Evolutionary conservation across 2,329 filamentous ascomycete species (phyloP), one percentile per base, ranked within the genome.

Genomic region (Mariannaea sp.): DNA sequence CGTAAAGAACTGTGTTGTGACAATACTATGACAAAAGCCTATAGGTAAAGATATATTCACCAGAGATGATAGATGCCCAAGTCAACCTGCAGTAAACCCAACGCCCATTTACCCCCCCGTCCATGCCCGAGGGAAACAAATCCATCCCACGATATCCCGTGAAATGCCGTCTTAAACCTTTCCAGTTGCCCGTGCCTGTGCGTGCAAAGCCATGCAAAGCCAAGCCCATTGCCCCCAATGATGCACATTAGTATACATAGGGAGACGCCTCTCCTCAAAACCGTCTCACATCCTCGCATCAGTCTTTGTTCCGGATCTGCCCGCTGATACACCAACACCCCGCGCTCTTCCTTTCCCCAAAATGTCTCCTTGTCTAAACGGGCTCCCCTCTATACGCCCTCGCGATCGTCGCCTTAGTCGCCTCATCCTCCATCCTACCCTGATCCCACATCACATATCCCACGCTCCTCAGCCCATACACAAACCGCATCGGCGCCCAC

Each of bases 361-460:
- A 3, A n/a, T n/a, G n/a, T 12, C 44, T 41, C 62, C 5, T 24
- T 8, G 8, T 24, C 26, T 53, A 62, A 22, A 60, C 27, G 33
- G 49, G 22, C n/a, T 59, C 57, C n/a, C 60, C 60, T 47, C 56
- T 48, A 12, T 59, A 59, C 24, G 56, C 61, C 48, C 46, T 59
- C 8, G 62, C 46, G 17, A 64, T 45, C 4, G 48, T 53, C 1
- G 19, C 49, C 39, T 57, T 55, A 14, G 58, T 63, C 8, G 29
- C 42, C n/a, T 57, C 56, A 8, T 56, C 49, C 32, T 59, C 36
- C 57, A 62, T 59, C 22, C 61, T 55, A 48, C 52, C 48, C 3
- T 41, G 46, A 44, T 64, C 61, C 61, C 61, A 64, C 49, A 62
- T 53, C 1, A 63, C 60, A 24, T 64, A 61, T 1, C 61, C 61